phyloP scores from a whole-genome alignment of 306 rosid species.

The Begonia loranthoides region DNA sequence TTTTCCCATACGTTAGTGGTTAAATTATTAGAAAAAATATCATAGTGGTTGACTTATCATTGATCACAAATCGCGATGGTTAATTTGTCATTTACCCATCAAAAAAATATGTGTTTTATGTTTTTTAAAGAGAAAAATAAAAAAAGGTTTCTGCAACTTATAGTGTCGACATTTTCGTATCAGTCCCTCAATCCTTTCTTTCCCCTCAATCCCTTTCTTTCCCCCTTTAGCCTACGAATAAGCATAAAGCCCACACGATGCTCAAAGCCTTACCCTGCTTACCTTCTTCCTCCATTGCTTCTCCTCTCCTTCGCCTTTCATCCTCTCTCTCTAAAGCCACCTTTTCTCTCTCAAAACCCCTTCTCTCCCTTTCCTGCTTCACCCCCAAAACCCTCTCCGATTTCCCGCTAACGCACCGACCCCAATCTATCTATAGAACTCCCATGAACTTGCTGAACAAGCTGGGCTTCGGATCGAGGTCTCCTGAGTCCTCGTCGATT shows the following conservation, averaged over 20 bases:
- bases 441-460: slow-evolving; percentile 70
- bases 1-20: too few species aligned
- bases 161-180: background rate
- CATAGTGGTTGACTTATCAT: too few species aligned
- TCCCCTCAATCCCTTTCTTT: background rate
- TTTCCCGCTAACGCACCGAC: slow-evolving; percentile 25
- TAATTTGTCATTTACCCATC: too few species aligned
- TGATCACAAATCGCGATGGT: too few species aligned
- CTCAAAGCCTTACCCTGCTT: slow-evolving; percentile 29
- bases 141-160: background rate
- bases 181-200: too few species aligned
- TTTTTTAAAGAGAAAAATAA: background rate
- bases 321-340: slow-evolving; percentile 22
- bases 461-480: slow-evolving; percentile 61
- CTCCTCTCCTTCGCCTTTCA: slow-evolving; percentile 16
- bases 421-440: slow-evolving; percentile 19
- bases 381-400: slow-evolving; percentile 15
- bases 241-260: slow-evolving; percentile 16
- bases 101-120: too few species aligned
- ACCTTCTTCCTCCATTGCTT: slow-evolving; percentile 19
- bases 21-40: too few species aligned
- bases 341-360: slow-evolving; percentile 31
- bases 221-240: background rate
- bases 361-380: slow-evolving; percentile 9
- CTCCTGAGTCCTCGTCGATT: slow-evolving; percentile 43